Base-by-base conservation (phyloP, 805 yeast genomes). In the Komagataella mondaviorum region DNA sequence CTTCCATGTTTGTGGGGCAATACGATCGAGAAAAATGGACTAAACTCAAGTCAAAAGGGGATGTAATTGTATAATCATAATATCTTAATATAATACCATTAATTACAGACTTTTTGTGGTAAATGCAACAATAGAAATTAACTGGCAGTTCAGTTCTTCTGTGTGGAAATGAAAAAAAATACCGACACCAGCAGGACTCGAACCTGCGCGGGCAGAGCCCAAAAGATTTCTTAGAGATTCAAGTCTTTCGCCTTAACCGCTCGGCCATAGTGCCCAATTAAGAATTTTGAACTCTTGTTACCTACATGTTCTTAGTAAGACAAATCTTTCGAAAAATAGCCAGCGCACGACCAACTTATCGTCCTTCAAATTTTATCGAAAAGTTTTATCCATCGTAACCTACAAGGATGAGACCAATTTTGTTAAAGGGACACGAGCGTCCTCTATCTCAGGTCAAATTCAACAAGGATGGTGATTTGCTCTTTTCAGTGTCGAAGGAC, bases 341-440 rank as follows among this genome's bases (percentile, higher is more conserved):
- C 39, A 2, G 39, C 5, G 14, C 39, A 30, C 39, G 39, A 30
- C 39, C 39, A 30, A 30, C 10, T 30, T 5, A 30, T 10, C 39
- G 10, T 14, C 4, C 39, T 14, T 30, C 39, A 30, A 30, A 30
- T 30, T 30, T 30, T 30, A 30, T 30, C 39, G 39, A 30, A 30
- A 30, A 30, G 39, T 30, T 30, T 30, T 30, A 30, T 30, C n/a
- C 39, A 30, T 30, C 39, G 14, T 30, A 30, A 30, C 14, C 39
- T 30, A 30, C 39, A 30, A 30, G 39, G 39, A 80, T 81, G 85
- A 80, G 85, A 76, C 85, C 86, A 53, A 68, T 81, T 58, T 63
- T 81, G 74, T 72, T 85, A 61, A 85, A 86, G 77, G 98, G 98
- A 54, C 99, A 93, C 71, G 96, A 88, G 73, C 95, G 99, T 79